Evolutionary conservation across 2,329 filamentous ascomycete genomes (phyloP).

Genomic region (Triangularia setosa): DNA sequence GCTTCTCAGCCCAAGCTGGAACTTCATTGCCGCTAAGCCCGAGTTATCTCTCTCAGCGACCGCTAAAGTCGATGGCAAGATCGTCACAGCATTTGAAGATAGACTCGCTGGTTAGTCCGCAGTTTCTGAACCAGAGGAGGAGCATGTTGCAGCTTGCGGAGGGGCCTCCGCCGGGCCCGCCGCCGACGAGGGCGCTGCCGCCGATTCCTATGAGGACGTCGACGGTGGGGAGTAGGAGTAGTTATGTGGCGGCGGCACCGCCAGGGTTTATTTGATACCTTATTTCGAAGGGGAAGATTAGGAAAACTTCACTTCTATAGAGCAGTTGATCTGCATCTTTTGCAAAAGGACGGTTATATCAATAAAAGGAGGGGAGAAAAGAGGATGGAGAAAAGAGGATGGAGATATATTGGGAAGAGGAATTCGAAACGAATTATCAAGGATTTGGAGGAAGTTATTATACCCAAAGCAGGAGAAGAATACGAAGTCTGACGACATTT

Average conservation of each 20-base stretch:
- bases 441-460: neutral
- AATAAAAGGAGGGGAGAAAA: neutral
- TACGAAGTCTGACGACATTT: conserved; percentile 16
- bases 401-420: too few relatives aligned
- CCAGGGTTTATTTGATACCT: conserved; percentile 22
- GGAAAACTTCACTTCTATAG: neutral
- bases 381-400: neutral
- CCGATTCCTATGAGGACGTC: conserved; percentile 42
- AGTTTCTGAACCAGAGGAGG: conserved; percentile 34
- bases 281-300: too few relatives aligned
- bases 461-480: conserved; percentile 13
- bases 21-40: conserved; percentile 8
- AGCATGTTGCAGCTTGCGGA: conserved; percentile 50
- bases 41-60: conserved; percentile 9
- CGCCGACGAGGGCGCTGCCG: conserved; percentile 52
- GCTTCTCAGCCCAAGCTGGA: conserved; percentile 22
- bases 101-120: conserved; percentile 20
- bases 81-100: conserved; percentile 26
- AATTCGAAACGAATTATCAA: neutral
- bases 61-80: conserved; percentile 19
- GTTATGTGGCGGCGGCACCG: neutral
- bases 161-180: conserved; percentile 51
- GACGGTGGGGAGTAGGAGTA: neutral
- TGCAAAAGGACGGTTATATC: neutral
- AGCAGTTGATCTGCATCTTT: neutral